Conservation (phyloP, 306 rosid genomes). For the Psophocarpus tetragonolobus region DNA sequence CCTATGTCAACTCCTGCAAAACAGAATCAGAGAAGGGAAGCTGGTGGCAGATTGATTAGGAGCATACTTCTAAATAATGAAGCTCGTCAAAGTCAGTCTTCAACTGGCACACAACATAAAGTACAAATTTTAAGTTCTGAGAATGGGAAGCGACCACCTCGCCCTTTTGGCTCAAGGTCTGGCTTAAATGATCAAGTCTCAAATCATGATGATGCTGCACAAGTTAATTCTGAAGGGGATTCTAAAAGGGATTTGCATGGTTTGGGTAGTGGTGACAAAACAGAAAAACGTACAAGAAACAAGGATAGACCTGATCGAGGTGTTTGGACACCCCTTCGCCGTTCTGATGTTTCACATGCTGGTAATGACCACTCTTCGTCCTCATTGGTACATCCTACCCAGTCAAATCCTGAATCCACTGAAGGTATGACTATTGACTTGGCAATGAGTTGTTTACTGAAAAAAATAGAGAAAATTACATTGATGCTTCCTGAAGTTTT, state of each 20-base stretch:
- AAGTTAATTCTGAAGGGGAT: conserved; percentile 61
- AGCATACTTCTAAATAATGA: conserved; percentile 76
- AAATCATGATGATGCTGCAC: conserved; percentile 52
- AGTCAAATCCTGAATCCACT: conserved; percentile 50
- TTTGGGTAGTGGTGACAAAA: conserved; percentile 59
- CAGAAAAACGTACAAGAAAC: conserved; percentile 81
- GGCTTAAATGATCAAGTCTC: conserved; percentile 56
- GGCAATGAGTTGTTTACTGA: conserved; percentile 2
- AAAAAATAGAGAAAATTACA: too few relatives aligned
- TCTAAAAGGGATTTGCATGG: conserved; percentile 63
- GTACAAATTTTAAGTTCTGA: conserved; percentile 65
- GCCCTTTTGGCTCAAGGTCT: conserved; percentile 47
- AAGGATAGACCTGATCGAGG: conserved; percentile 99
- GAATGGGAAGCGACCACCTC: conserved; percentile 62
- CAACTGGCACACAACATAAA: conserved; percentile 59
- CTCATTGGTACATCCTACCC: conserved; percentile 47
- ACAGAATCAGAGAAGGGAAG: conserved; percentile 76
- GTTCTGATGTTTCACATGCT: conserved; percentile 62
- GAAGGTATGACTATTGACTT: conserved; percentile 59
- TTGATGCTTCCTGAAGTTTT: too few relatives aligned
- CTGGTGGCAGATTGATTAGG: conserved; percentile 74
- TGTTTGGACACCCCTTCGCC: conserved; percentile 96
- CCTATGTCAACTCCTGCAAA: conserved; percentile 55
- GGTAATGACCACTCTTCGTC: conserved; percentile 53
- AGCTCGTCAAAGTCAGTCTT: conserved; percentile 58